Evolutionary conservation across 495 filamentous ascomycete genomes (phyloP).

Genomic region (Neurospora sp.): DNA sequence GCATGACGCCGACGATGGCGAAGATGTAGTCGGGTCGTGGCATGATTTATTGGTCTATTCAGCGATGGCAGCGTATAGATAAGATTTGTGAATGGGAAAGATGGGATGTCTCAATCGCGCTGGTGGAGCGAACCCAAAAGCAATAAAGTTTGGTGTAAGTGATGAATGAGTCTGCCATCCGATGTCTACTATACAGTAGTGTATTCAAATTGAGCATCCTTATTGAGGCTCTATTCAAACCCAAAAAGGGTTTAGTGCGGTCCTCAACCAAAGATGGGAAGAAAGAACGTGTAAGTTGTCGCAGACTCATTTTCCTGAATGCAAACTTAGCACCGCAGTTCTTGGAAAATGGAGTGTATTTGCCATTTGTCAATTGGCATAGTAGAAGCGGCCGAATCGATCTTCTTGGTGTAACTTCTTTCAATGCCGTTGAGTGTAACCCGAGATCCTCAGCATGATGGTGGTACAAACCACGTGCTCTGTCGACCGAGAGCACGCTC

Average conservation of each 20-base stretch:
- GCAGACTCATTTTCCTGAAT: not conserved
- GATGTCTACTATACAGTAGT: not conserved
- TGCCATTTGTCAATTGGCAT: not conserved
- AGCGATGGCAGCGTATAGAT: not conserved
- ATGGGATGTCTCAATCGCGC: not conserved
- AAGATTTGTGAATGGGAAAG: not conserved
- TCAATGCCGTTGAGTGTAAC: not conserved
- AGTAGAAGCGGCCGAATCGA: not conserved
- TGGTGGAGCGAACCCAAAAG: not conserved
- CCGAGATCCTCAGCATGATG: not conserved
- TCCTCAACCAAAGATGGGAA: not conserved
- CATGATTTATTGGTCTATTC: conserved; percentile 6
- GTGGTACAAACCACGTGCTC: not conserved
- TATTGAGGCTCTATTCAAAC: conserved; percentile 29
- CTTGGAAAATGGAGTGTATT: not conserved
- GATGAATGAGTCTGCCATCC: not conserved
- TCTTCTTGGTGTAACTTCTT: not conserved
- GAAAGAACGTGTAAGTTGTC: not conserved
- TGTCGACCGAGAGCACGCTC: not conserved
- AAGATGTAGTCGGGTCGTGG: not conserved
- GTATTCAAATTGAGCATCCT: not conserved
- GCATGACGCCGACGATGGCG: not conserved
- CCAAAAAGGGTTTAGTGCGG: conserved; percentile 14
- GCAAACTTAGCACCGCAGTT: not conserved
- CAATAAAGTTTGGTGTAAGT: not conserved